Evolutionary conservation across 2,329 filamentous ascomycete genomes (phyloP), one percentile per base, ranked within the genome.

Genomic region (Microdochium nivale): DNA sequence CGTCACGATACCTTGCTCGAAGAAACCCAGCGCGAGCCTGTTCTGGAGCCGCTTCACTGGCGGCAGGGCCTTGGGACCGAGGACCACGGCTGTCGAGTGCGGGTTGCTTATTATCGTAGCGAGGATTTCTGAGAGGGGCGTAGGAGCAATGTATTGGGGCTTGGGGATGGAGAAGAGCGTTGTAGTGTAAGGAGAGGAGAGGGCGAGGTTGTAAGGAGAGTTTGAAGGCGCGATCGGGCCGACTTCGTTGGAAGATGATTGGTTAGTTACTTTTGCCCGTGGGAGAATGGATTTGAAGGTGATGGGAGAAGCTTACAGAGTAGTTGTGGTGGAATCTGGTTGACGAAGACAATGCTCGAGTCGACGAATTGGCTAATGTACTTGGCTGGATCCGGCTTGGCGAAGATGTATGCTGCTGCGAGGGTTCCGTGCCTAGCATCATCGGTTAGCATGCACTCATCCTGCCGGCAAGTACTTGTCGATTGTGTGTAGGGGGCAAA

Each of bases 281-380:
- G 14, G 35, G 35, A 40, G 35, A 40, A 13, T 40, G 35, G 35
- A 40, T 13, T 40, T 19, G 35, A 40, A 40, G 35, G n/a, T n/a
- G n/a, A n/a, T n/a, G n/a, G n/a, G n/a, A n/a, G n/a, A n/a, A n/a
- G n/a, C n/a, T n/a, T n/a, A n/a, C n/a, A 66, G 3, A 85, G 71
- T 2, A 85, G 65, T 30, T 77, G 70, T 2, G 67, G 55, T 0
- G 81, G 81, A 8, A 85, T 71, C 50, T 81, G 75, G 60, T 85
- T 85, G 51, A 80, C 66, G 59, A 76, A 78, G 0, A 76, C 74
- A 1, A 74, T 60, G 13, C 74, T 66, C 2, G 78, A 68, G 9
- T 69, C 59, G 33, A 84, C 65, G 61, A 79, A 82, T 55, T 84
- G 78, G 8, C 72, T 69, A 3, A 85, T 68, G 55, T 84, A 86